Base-by-base conservation (phyloP, 306 rosid species). In the Prunus mume region DNA sequence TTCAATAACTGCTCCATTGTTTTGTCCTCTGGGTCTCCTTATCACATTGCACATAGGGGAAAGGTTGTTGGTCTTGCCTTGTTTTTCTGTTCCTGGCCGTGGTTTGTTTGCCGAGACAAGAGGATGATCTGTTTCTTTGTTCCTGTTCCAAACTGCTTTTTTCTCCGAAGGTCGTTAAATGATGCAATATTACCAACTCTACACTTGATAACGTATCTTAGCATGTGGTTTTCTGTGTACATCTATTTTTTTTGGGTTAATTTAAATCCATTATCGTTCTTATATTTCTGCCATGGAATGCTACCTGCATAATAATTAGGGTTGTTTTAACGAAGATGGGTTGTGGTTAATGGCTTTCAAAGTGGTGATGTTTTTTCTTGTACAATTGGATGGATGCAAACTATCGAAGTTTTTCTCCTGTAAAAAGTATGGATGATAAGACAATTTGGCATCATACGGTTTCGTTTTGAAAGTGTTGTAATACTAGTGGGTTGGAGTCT, bases 81-180 rank as follows among this genome's bases (percentile, higher is more conserved):
- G 67, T 47, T 76, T 84, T 67, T 81, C 80, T 79, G 72, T 78
- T 77, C 83, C 73, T 76, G 82, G 69, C 79, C 62, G 83, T 80
- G 78, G 79, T 70, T 78, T 85, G 82, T 86, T 85, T 86, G 84
- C 85, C 46, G 86, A 81, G 88, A 76, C 43, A 20, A 11, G 19
- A 70, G 41, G 74, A 54, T 43, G 68, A 27, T 27, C 2, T 25
- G 66, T 22, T 41, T 30, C 67, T 4, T 2, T 14, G 15, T 24
- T 25, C 43, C 43, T 38, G 43, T 38, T 38, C 43, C 43, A 12
- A 47, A 47, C 52, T 47, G 52, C 52, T 47, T 2, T 11, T 47
- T 47, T 47, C 52, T 47, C 17, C 52, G 0, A 47, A 12, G 15
- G 52, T 11, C 52, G 14, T 47, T 11, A 0, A 12, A 4, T 47